Conservation (phyloP, 2,329 filamentous ascomycete genomes). For the Microcera coccophila region DNA sequence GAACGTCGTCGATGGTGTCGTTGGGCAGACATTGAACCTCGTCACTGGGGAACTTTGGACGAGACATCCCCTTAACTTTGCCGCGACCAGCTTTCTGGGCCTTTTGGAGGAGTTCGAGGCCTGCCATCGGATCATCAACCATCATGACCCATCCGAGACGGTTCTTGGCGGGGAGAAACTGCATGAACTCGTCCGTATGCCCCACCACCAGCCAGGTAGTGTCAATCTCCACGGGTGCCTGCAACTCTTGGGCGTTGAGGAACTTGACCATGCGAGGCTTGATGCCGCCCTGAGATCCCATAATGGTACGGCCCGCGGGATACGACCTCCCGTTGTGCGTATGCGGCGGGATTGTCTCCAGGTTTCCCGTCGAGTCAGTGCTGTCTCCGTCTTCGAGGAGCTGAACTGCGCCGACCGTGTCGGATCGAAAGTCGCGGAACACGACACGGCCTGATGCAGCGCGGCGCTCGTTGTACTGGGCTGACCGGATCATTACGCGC, state of each 20-base stretch:
- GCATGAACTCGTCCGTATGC: conserved; percentile 28
- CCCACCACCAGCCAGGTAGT: conserved; percentile 24
- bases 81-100: conserved; percentile 25
- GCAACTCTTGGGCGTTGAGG: conserved; percentile 31
- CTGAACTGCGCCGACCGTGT: not conserved
- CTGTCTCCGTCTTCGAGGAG: conserved; percentile 12
- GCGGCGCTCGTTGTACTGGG: conserved; percentile 29
- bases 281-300: conserved; percentile 8
- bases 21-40: conserved; percentile 15
- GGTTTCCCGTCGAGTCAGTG: conserved; percentile 30
- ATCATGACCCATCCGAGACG: conserved; percentile 25
- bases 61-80: too few relatives aligned
- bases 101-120: conserved; percentile 22
- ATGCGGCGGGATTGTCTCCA: conserved; percentile 38
- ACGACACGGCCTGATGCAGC: conserved; percentile 24
- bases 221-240: conserved; percentile 33
- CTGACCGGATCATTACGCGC: conserved; percentile 31
- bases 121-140: conserved; percentile 20
- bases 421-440: conserved; percentile 32
- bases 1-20: conserved; percentile 15
- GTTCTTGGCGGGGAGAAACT: conserved; percentile 26
- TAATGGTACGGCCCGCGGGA: conserved; percentile 20
- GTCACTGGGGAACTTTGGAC: too few relatives aligned
- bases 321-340: conserved; percentile 21
- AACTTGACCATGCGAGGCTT: conserved; percentile 22